Base-by-base conservation (phyloP, 2,329 filamentous ascomycete genomes). In the Dactylellina parvicollis region DNA sequence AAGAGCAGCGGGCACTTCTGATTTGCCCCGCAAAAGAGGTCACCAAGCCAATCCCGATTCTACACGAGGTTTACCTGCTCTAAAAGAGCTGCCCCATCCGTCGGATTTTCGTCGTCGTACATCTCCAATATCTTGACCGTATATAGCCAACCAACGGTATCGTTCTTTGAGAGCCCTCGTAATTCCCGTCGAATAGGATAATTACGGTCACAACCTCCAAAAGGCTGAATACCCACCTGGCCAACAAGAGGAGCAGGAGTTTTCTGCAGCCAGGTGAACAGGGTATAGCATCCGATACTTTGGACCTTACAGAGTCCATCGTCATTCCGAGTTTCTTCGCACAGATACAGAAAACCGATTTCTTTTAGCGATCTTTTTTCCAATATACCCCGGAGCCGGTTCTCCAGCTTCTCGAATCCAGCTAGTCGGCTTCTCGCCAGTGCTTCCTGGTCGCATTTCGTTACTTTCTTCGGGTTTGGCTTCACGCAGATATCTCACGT, bases 131-230 rank as follows among this genome's bases (percentile, higher is more conserved):
- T 40, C 28, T 59, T 36, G 54, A 40, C 67, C 67, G 67, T 65
- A 65, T 57, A 60, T 72, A 65, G 57, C 59, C 67, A 66, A 52
- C 69, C 64, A 69, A 69, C 64, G n/a, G 36, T 60, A 60, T 59
- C 40, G 64, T 54, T 56, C 18, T 18, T 52, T 60, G 62, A 67
- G 62, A 59, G 57, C 34, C 52, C 62, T n/a, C 66, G 64, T 64
- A 64, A 50, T 55, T 61, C 49, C 52, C 54, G 38, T 73, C 69
- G 60, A 73, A 73, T 73, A 73, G 69, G 69, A 73, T 73, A 73
- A 73, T 73, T 73, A 55, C 69, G 46, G 69, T 66, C 46, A 65
- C 46, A 26, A 54, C 60, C 44, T 47, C 44, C 46, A 65, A 59
- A 69, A 46, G 59, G 46, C 52, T 65, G 67, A 65, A 59, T 28